Evolutionary conservation across 116 monocot genomes (phyloP).

Genomic region (Zostera marina): DNA sequence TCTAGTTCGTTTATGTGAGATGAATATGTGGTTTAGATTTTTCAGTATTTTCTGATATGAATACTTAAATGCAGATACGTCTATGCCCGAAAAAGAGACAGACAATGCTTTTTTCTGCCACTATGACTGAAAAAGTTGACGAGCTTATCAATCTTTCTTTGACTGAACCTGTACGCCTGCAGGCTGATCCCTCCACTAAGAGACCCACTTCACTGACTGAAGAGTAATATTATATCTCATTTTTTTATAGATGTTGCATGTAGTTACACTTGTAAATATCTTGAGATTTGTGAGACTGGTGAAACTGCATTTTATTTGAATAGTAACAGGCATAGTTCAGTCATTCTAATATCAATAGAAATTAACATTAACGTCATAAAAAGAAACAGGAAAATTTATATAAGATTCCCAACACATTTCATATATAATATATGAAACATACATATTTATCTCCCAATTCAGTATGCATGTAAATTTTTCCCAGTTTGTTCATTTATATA

Average conservation of each 20-base stretch:
- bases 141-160: constrained; percentile 78
- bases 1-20: not conserved
- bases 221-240: constrained; percentile 37
- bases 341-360: too few species aligned
- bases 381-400: too few species aligned
- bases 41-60: not conserved
- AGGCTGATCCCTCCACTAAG: constrained; percentile 90
- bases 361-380: too few species aligned
- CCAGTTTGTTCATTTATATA: not conserved
- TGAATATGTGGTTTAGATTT: not conserved
- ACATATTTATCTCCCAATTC: not conserved
- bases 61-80: constrained; percentile 35
- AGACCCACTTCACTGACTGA: constrained; percentile 84
- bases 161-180: constrained; percentile 78
- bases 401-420: too few species aligned
- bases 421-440: too few species aligned
- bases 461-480: not conserved
- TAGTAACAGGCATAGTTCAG: not conserved
- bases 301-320: too few species aligned
- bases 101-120: constrained; percentile 98
- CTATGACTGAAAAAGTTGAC: constrained; percentile 99
- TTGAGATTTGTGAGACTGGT: too few species aligned
- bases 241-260: not conserved
- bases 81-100: constrained; percentile 87
- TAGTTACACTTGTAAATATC: too few species aligned